Evolutionary conservation across 495 filamentous ascomycete species (phyloP).

Genomic region (Melanomma pulvis-pyrius): DNA sequence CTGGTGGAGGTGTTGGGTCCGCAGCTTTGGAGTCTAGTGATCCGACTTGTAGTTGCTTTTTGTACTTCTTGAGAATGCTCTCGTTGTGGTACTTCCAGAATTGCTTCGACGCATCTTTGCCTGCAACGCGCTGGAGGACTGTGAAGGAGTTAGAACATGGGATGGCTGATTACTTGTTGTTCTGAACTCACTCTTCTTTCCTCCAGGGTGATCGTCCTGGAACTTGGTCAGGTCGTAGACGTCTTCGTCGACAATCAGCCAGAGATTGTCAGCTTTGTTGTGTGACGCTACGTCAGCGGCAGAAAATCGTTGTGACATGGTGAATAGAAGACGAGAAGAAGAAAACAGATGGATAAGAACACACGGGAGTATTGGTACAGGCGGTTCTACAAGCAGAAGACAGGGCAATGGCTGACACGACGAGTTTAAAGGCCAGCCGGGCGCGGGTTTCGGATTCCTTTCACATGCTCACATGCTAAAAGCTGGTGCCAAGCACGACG

Average conservation of each 20-base stretch:
- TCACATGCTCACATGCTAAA: constrained; percentile 37
- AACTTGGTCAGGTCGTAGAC: constrained; percentile 97
- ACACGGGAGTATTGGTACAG: constrained; percentile 2
- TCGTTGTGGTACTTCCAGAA: constrained; percentile 99
- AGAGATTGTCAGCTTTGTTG: constrained; percentile 82
- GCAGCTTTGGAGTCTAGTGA: constrained; percentile 83
- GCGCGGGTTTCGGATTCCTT: constrained; percentile 18
- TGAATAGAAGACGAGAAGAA: constrained; percentile 37
- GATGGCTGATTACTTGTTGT: neutral
- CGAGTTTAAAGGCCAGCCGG: constrained; percentile 6
- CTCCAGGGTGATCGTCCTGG: constrained; percentile 91
- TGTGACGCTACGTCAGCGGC: constrained; percentile 85
- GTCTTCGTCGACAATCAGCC: constrained; percentile 91
- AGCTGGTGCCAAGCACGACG: constrained; percentile 21
- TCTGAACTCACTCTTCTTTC: constrained; percentile 80
- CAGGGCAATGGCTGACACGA: constrained; percentile 15
- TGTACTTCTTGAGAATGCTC: constrained; percentile 93
- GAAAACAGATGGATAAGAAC: constrained; percentile 8
- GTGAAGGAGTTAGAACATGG: neutral
- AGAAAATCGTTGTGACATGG: constrained; percentile 86
- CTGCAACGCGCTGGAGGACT: constrained; percentile 88
- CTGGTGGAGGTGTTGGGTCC: constrained; percentile 57
- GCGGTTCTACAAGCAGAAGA: constrained; percentile 12
- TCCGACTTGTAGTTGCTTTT: constrained; percentile 81
- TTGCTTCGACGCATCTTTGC: constrained; percentile 96